Conservation (phyloP, 495 filamentous ascomycete species). For the Neurospora intermedia region DNA sequence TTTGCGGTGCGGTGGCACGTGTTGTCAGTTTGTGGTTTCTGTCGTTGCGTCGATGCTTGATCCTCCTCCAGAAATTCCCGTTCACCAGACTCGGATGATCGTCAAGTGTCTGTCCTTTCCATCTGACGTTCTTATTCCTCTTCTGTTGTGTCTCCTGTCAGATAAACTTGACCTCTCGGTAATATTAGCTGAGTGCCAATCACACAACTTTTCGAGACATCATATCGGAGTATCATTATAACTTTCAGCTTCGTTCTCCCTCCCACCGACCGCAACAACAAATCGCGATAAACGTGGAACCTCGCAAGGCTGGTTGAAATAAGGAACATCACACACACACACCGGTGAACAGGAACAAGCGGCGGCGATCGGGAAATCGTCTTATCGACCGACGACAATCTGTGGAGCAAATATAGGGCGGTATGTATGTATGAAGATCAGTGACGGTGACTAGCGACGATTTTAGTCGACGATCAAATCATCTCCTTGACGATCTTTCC, state of each 20-base stretch:
- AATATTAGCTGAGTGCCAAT: neutral
- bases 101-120: neutral
- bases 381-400: neutral
- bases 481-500: neutral
- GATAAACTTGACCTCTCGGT: neutral
- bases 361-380: neutral
- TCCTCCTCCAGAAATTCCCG: neutral
- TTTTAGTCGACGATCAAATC: neutral
- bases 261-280: no score
- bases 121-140: neutral
- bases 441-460: neutral
- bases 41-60: neutral
- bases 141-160: neutral
- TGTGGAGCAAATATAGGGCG: neutral
- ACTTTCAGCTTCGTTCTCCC: no score
- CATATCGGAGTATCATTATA: neutral
- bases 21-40: neutral
- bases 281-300: no score
- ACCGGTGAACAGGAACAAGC: neutral
- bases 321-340: neutral
- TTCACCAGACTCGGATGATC: neutral
- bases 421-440: neutral
- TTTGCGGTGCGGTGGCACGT: neutral
- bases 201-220: neutral
- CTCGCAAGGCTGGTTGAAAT: no score